Evolutionary conservation across 208 protist species (phyloP).

Genomic region (Naegleria lovaniensis): DNA sequence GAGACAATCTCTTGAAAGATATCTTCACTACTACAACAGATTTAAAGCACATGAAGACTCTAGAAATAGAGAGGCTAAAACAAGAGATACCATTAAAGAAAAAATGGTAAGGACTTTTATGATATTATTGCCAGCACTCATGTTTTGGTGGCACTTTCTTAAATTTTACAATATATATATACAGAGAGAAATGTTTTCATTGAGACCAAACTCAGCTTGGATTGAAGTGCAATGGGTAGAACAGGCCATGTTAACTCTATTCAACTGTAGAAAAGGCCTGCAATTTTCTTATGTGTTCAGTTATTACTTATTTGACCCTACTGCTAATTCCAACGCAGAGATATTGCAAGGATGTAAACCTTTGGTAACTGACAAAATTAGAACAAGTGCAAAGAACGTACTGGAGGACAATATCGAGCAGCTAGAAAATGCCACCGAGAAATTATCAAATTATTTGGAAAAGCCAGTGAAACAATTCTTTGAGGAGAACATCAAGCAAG

Average conservation of each 20-base stretch:
- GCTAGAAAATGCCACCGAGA: neutral
- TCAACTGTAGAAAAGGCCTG: neutral
- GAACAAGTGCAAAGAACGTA: neutral
- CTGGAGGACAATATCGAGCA: neutral
- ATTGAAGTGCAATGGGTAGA: neutral
- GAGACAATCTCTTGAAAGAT: constrained; percentile 23
- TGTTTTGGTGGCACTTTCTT: neutral
- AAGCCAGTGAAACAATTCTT: neutral
- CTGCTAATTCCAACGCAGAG: neutral
- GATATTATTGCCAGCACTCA: neutral
- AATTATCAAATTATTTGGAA: neutral
- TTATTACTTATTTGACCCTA: constrained; percentile 9
- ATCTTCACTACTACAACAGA: constrained; percentile 41
- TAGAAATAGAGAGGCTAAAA: constrained; percentile 27
- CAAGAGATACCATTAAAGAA: neutral
- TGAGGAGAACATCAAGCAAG: neutral
- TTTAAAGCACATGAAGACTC: constrained; percentile 40
- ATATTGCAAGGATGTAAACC: neutral
- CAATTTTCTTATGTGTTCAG: neutral
- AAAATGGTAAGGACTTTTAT: neutral
- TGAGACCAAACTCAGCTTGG: neutral
- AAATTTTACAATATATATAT: neutral
- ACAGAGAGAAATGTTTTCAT: neutral
- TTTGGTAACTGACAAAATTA: neutral
- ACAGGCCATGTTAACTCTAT: neutral